A percentile compares a stretch with the other conserved stretches of the same genome.
Conservation (phyloP, 202 grass and related monocot species). For the Panicum virgatum region DNA sequence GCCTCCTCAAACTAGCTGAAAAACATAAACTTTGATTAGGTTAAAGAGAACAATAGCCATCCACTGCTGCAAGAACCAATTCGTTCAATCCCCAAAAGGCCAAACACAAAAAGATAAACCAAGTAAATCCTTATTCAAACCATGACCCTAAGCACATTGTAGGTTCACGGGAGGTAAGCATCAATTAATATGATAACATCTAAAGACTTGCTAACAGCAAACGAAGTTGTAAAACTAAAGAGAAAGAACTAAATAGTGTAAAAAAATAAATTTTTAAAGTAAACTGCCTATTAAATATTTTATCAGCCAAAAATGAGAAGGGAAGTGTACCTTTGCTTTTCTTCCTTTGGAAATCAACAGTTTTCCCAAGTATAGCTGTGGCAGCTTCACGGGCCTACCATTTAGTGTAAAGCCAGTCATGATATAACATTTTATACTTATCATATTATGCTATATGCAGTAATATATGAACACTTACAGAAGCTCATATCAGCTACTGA, state of each 20-base stretch:
- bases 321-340: conserved; percentile 78
- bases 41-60: conserved; percentile 14
- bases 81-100: neutral
- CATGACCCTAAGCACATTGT: neutral
- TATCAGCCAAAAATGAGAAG: neutral
- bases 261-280: too few relatives aligned
- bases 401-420: conserved; percentile 35
- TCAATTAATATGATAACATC: conserved; percentile 16
- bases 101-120: neutral
- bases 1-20: conserved; percentile 98
- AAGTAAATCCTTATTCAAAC: conserved; percentile 8
- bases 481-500: neutral
- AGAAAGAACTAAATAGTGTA: neutral
- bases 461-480: neutral
- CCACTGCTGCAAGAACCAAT: neutral
- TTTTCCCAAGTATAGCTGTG: conserved; percentile 70
- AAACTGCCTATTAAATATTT: neutral
- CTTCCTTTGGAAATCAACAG: conserved; percentile 95
- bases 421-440: conserved; percentile 11
- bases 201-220: neutral
- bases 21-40: conserved; percentile 10
- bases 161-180: neutral
- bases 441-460: neutral
- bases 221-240: neutral
- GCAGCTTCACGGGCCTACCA: conserved; percentile 79